Percentiles rank a stretch among this genome's conserved stretches.
These are phyloP conservation scores for Saccharomycopsis schoenii DNA, from an alignment of 805 yeast species.

Conservation along the genomic window DNA sequence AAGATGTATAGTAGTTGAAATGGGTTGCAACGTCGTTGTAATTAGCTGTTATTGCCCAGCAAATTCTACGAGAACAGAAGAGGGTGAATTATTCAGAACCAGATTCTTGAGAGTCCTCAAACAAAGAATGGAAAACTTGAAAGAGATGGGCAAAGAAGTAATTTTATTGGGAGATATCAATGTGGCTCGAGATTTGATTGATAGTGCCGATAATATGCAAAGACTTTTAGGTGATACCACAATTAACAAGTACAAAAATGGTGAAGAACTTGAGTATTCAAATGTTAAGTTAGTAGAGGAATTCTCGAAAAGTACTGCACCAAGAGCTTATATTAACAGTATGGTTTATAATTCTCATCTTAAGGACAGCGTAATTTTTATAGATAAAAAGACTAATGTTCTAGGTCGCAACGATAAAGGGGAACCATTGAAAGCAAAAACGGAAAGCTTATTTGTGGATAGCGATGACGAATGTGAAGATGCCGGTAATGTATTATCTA, in stretches of 20 bases:
- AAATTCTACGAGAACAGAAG: constrained; percentile 61
- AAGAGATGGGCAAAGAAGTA: constrained; percentile 53
- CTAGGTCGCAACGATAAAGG: constrained; percentile 7
- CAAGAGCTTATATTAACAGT: constrained; percentile 14
- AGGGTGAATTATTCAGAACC: constrained; percentile 50
- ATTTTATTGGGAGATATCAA: constrained; percentile 85
- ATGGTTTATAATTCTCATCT: constrained; percentile 2
- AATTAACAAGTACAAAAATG: constrained; percentile 23
- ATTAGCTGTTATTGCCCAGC: constrained; percentile 86
- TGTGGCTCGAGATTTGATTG: constrained; percentile 69
- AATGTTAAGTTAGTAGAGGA: constrained; percentile 25
- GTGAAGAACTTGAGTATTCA: constrained; percentile 27
- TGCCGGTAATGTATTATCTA: constrained; percentile 10
- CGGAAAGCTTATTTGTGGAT: constrained; percentile 10
- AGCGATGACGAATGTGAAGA: constrained; percentile 16
- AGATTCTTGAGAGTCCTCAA: constrained; percentile 51
- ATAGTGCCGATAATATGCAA: constrained; percentile 62
- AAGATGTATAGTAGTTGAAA: constrained; percentile 65
- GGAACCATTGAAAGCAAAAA: constrained; percentile 2
- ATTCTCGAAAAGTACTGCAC: constrained; percentile 26
- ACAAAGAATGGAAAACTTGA: constrained; percentile 48
- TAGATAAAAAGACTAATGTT: constrained; percentile 11
- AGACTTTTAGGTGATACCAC: constrained; percentile 32
- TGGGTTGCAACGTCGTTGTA: constrained; percentile 50
- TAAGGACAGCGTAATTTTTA: neutral